A percentile compares a stretch with the other conserved stretches of the same genome.
phyloP scores from a whole-genome alignment of 768 basidiomycete species.

The Suillus fuscotomentosus region DNA sequence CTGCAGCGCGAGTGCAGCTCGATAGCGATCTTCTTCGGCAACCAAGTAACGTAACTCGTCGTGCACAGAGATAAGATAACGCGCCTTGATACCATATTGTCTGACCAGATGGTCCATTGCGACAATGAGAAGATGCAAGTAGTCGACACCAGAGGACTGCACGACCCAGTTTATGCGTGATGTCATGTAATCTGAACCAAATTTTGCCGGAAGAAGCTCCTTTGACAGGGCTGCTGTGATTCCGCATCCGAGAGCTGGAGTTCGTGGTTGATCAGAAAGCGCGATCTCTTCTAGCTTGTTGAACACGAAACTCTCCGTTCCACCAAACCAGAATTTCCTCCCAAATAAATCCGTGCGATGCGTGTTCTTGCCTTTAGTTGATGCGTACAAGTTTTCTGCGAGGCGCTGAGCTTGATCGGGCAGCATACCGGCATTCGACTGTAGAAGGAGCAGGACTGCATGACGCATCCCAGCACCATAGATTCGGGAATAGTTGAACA shows the following conservation, averaged over 20 bases:
- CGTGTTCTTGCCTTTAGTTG: slow-evolving; percentile 91
- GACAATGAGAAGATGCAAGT: slow-evolving; percentile 94
- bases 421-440: slow-evolving; percentile 78
- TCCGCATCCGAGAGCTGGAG: slow-evolving; percentile 92
- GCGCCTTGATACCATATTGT: slow-evolving; percentile 81
- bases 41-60: slow-evolving; percentile 96
- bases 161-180: slow-evolving; percentile 99
- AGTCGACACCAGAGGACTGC: slow-evolving; percentile 97
- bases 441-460: slow-evolving; percentile 81
- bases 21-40: slow-evolving; percentile 82
- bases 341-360: slow-evolving; percentile 72
- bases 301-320: slow-evolving; percentile 94
- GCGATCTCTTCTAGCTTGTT: slow-evolving; percentile 98
- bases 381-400: slow-evolving; percentile 83
- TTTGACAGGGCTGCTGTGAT: slow-evolving; percentile 93
- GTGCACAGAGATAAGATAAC: slow-evolving; percentile 96
- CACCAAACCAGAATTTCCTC: slow-evolving; percentile 94
- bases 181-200: slow-evolving; percentile 88
- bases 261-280: slow-evolving; percentile 78
- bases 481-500: slow-evolving; percentile 98
- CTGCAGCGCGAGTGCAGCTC: slow-evolving; percentile 90
- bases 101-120: slow-evolving; percentile 86
- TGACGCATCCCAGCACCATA: slow-evolving; percentile 98
- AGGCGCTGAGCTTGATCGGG: slow-evolving; percentile 76
- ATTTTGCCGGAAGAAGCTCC: slow-evolving; percentile 77